Evolutionary conservation across 1,139 yeast genomes (phyloP), one percentile per base, ranked within the genome.

Genomic region (Candida sp.): DNA sequence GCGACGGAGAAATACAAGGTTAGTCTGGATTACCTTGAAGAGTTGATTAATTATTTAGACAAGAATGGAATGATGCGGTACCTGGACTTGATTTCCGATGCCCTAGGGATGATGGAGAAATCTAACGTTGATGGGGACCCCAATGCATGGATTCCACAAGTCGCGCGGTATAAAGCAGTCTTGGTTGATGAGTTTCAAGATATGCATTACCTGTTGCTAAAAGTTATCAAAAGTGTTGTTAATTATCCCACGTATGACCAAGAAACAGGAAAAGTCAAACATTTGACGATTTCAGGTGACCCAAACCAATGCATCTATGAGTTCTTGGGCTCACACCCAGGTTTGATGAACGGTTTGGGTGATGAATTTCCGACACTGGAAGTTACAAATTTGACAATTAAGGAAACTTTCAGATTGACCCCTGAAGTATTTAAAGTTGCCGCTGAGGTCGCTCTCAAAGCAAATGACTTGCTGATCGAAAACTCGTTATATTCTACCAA

Each of bases 181-280:
- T 60, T 87, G 0, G 81, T 86, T 9, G 95, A 87, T 60, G 95
- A 87, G 60, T 83, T 82, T 55, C 95, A 87, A 57, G 95, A 87
- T 60, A 71, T 84, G 61, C 77, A 81, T 49, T 72, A 74, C 0
- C 68, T 67, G n/a, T 65, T 84, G 22, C 56, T 78, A 38, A 65
- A 69, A 9, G 58, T 86, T 5, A 60, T 84, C 4, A 57, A 63
- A 38, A 54, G 59, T 1, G 57, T 84, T 4, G 59, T 60, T 2
- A 45, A 44, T 7, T 68, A 70, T 50, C 72, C 71, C 1, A 58
- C 65, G 2, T 29, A 32, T 15, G 50, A 41, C 3, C 27, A 21
- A 22, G 36, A 27, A 2, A 9, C 9, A 1, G 49, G 68, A 0
- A 48, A 47, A 5, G 51, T 54, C 1, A 73, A 76, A 42, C 89